Base-by-base conservation (phyloP, 225 moss, liverwort and hornwort genomes). In the Anthoceros angustus region DNA sequence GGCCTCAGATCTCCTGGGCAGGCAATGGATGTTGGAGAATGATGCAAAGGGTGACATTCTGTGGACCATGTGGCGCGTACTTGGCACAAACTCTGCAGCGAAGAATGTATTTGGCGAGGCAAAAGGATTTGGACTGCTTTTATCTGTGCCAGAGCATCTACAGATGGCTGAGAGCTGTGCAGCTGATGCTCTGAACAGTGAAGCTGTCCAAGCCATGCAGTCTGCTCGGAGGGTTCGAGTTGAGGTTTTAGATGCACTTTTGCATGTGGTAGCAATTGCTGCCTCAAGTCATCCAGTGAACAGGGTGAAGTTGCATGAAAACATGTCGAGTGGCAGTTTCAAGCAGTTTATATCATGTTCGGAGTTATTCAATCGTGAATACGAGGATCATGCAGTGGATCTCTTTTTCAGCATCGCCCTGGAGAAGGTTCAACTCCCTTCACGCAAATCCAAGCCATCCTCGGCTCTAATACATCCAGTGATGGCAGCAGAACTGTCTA, bases 31-130 rank as follows among this genome's bases (percentile, higher is more conserved):
- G 62, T 65, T 98, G 40, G 92, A 80, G 43, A 73, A 77, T 65
- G 83, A 87, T 74, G 86, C 81, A 11, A 86, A 80, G 77, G 83
- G 83, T 73, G 92, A 98, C 70, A 70, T 87, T 23, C 71, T 98
- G 69, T 98, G 98, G 98, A 76, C 74, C 75, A 76, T 98, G n/a
- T 89, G 98, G 87, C 89, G 87, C 67, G 74, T 80, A 73, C 84
- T 98, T 45, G 70, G 73, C 69, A 69, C 92, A 49, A 92, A 81
- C 80, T 77, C 77, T 64, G 74, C 78, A 39, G 76, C 84, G 38
- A 98, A 86, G 69, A 69, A 70, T 68, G 76, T 80, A 24, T 98
- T 98, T 78, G 87, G 98, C 67, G 87, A 89, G 68, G 80, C 74
- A 8, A 81, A 89, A 69, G 98, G 98, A 48, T 98, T 98, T 80